Base-by-base conservation (phyloP, 1,139 yeast species). In the Debaryomyces singareniensis region DNA sequence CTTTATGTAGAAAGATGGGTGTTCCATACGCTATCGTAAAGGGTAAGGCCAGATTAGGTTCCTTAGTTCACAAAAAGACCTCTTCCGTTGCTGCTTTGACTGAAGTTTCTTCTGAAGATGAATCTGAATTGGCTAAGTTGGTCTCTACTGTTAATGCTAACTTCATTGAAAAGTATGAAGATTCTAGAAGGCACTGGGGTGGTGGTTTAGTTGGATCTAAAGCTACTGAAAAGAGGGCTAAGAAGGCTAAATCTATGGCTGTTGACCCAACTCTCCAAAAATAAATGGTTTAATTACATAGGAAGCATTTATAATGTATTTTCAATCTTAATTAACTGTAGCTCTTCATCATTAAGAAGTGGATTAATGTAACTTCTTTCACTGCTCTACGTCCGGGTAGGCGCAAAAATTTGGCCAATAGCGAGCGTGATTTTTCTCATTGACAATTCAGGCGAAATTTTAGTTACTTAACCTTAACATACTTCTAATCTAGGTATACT, bases 11-110 rank as follows among this genome's bases (percentile, higher is more conserved):
- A 74, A 85, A 85, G 82, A 76, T 85, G 86, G 95, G 95, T 68
- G 83, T 85, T 47, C 95, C 95, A 62, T 85, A 84, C 74, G 95
- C 95, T 49, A 80, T 85, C 57, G 83, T 85, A 61, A 85, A 85
- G 80, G 94, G 95, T 66, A 85, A 84, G 81, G 93, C 95, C 44
- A 83, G 95, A 76, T 78, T 85, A 55, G 95, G 95, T 53, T 80
- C 95, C 54, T 76, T 85, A 53, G 93, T 83, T 44, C 93, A 84
- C 83, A 75, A 83, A 75, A 85, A 85, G 83, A 84, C 86, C 58
- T 79, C 95, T 47, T 78, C 95, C 40, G 95, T 82, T 49, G 94
- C 89, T 53, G 95, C 95, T 54, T 68, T 85, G 66, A 83, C 91
- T 46, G 95, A 85, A 58, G 95, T 85, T 55, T 73, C 68, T 60